Evolutionary conservation across 805 yeast species (phyloP).

Genomic region (Yamadazyma akitaensis): DNA sequence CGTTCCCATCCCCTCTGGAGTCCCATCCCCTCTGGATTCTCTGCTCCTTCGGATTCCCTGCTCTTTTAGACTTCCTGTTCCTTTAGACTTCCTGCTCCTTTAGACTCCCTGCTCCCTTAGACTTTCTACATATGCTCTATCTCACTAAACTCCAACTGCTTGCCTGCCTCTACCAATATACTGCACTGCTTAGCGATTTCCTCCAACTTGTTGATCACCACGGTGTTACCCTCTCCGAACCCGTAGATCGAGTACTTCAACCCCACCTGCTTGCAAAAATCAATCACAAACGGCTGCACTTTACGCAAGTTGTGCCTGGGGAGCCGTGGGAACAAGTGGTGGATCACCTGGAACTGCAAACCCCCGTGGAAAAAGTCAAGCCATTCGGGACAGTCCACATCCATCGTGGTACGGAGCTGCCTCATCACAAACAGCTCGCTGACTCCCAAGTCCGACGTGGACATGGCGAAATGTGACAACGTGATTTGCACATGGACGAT

Average conservation of each 20-base stretch:
- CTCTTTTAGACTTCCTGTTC: too few relatives aligned
- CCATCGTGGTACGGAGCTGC: constrained; percentile 90
- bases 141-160: constrained; percentile 56
- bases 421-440: constrained; percentile 76
- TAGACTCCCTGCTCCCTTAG: too few relatives aligned
- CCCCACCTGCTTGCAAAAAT: constrained; percentile 75
- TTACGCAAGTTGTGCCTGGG: constrained; percentile 84
- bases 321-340: constrained; percentile 83
- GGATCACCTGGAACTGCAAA: constrained; percentile 85
- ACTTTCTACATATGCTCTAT: not conserved
- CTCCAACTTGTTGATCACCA: constrained; percentile 64
- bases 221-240: constrained; percentile 71
- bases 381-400: constrained; percentile 92
- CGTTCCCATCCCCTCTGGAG: too few relatives aligned
- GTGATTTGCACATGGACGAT: constrained; percentile 93
- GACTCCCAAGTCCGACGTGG: constrained; percentile 80
- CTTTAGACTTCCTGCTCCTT: too few relatives aligned
- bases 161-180: constrained; percentile 70
- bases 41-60: too few relatives aligned
- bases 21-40: too few relatives aligned
- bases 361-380: constrained; percentile 90
- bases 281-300: constrained; percentile 68
- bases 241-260: constrained; percentile 81
- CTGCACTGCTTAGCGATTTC: constrained; percentile 79
- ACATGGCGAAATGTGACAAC: constrained; percentile 88